phyloP scores from a whole-genome alignment of 306 rosid genomes.

The Lupinus albus region DNA sequence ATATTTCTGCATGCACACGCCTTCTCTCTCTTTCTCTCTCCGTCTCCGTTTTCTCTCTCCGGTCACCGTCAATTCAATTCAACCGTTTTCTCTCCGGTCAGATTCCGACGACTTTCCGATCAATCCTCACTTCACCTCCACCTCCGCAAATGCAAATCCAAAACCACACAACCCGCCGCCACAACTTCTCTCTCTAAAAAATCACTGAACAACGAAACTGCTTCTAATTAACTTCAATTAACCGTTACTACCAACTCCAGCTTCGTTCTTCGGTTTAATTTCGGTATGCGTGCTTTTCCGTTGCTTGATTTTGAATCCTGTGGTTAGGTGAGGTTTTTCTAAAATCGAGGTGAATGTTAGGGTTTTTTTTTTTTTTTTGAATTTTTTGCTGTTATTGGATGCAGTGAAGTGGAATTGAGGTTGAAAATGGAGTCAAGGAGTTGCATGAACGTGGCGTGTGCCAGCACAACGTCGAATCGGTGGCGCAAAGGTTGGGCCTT shows the following conservation, averaged over 20 bases:
- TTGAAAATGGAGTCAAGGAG: constrained; percentile 68
- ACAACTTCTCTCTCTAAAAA: neutral
- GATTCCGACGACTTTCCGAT: constrained; percentile 12
- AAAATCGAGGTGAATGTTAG: constrained; percentile 42
- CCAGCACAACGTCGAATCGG: constrained; percentile 59
- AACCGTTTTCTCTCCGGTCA: constrained; percentile 1
- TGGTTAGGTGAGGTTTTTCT: neutral
- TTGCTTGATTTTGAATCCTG: constrained; percentile 20
- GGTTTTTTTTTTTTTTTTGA: constrained; percentile 41
- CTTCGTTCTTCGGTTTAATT: constrained; percentile 31
- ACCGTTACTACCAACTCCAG: neutral
- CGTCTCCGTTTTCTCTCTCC: constrained; percentile 30
- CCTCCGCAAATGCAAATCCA: constrained; percentile 34
- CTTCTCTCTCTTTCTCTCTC: constrained; percentile 44
- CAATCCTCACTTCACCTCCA: neutral
- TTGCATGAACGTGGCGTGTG: constrained; percentile 80
- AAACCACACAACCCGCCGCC: constrained; percentile 4
- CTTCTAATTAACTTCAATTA: constrained; percentile 19
- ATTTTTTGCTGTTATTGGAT: constrained; percentile 31
- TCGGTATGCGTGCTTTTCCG: constrained; percentile 13
- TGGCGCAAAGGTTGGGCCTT: constrained; percentile 94
- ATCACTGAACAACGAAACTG: constrained; percentile 16
- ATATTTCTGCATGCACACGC: constrained; percentile 92
- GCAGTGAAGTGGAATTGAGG: constrained; percentile 45
- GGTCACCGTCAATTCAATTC: constrained; percentile 41